Evolutionary conservation across 208 protist genomes (phyloP), one percentile per base, ranked within the genome.

Genomic region (Trypanosoma mega): DNA sequence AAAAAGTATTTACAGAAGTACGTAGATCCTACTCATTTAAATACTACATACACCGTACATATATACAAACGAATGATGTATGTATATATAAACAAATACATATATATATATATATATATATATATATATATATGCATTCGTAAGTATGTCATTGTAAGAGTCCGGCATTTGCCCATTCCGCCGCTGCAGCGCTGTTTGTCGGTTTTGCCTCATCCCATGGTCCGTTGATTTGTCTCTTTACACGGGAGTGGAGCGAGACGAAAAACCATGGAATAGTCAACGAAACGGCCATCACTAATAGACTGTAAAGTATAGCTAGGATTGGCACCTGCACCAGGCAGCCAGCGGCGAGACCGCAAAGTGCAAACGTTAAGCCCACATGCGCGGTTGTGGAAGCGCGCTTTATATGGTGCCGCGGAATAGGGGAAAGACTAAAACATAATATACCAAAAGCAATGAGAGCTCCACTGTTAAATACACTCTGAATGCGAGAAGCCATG

Each of bases 201-300:
- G 91, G 91, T 53, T 87, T 91, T 18, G 91, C 91, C 65, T 96
- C 91, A 56, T 96, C 91, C 88, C 91, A 96, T 11, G 91, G 91
- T 0, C 91, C 91, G 50, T 87, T 94, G 63, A 96, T 94, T 63
- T 96, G 91, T 14, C 76, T 74, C 69, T 96, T 96, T 46, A 80
- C 69, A 43, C 72, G 81, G 39, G 74, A 74, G 57, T 96, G 87
- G 53, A 93, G 58, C 11, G 57, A 59, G 0, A 94, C 80, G 63
- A 96, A 96, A 14, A 72, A 77, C 63, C 73, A 85, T 29, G 87
- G 91, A 27, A 96, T 85, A 27, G 85, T 66, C 60, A 94, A 80
- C 9, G 82, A 72, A 27, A 93, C 78, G 33, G 72, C 54, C 5
- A 78, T 33, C 9, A 92, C 68, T 2, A 70, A 39, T 9, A 73